Evolutionary conservation across 306 rosid species (phyloP).

Genomic region (Acmispon strigosus): DNA sequence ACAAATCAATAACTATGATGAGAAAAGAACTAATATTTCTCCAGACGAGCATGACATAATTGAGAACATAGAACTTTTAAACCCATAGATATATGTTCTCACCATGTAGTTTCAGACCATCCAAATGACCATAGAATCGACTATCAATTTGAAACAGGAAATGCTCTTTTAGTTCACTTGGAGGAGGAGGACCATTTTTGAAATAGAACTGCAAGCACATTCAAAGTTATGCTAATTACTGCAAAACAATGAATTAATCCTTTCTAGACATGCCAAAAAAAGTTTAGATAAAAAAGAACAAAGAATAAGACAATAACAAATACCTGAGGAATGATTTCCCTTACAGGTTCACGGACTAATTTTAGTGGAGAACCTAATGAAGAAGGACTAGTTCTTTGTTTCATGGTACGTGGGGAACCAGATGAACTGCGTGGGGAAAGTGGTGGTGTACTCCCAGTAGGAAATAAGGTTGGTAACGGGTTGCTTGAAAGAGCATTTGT

Average conservation of each 20-base stretch:
- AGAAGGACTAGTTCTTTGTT: constrained; percentile 66
- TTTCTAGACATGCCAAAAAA: not conserved
- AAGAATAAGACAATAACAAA: constrained; percentile 2
- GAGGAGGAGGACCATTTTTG: constrained; percentile 69
- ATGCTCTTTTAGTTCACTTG: constrained; percentile 53
- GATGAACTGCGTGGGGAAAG: constrained; percentile 81
- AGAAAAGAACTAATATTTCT: not conserved
- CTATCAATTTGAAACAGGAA: constrained; percentile 43
- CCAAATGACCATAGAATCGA: constrained; percentile 42
- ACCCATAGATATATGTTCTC: constrained; percentile 27
- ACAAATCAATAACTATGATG: constrained; percentile 7
- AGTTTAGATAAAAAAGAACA: not conserved
- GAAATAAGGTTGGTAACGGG: constrained; percentile 55
- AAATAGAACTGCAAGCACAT: constrained; percentile 60
- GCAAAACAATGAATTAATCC: constrained; percentile 6
- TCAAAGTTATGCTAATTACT: constrained; percentile 7
- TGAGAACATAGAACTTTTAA: constrained; percentile 14
- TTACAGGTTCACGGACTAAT: constrained; percentile 49
- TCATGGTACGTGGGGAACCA: constrained; percentile 62
- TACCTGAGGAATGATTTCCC: constrained; percentile 81
- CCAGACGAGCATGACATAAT: not conserved
- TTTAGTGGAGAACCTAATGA: constrained; percentile 64
- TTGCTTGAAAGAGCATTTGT: constrained; percentile 38
- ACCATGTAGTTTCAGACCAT: constrained; percentile 69
- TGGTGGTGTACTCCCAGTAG: constrained; percentile 69